Conservation (phyloP, 495 filamentous ascomycete species). For the Rusavskia elegans region DNA sequence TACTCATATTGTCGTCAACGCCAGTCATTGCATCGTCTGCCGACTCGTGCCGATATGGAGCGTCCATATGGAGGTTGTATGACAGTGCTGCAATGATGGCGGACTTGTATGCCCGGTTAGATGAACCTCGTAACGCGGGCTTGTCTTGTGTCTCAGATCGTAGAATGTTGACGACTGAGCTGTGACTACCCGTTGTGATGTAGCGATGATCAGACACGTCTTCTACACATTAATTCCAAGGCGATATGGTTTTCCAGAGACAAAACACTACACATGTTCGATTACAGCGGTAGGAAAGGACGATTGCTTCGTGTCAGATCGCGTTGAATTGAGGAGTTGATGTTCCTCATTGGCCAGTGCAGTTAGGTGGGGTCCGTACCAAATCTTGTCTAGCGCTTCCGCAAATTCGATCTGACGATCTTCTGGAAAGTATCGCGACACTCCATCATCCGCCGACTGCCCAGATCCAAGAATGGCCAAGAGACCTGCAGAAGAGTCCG, state of each 20-base stretch:
- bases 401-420: not conserved
- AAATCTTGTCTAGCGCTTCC: not conserved
- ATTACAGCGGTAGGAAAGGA: too few species aligned
- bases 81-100: not conserved
- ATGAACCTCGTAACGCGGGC: too few species aligned
- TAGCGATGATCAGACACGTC: not conserved
- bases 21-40: constrained; percentile 21
- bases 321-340: not conserved
- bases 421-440: not conserved
- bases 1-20: constrained; percentile 21
- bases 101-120: not conserved
- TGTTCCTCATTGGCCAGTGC: not conserved
- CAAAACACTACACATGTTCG: too few species aligned
- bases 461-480: constrained; percentile 43
- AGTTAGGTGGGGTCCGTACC: not conserved
- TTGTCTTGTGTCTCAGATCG: not conserved
- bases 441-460: not conserved
- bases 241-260: too few species aligned
- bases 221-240: not conserved
- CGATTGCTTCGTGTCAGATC: too few species aligned
- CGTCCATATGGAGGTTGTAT: constrained; percentile 8
- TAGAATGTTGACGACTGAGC: not conserved
- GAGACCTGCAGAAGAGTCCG: constrained; percentile 41
- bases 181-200: not conserved
- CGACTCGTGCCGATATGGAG: constrained; percentile 18